Percentiles rank a stretch among this genome's conserved stretches.
Evolutionary conservation across 108 stramenopile genomes (phyloP).

Genomic region (Aurantiochytrium sp.): DNA sequence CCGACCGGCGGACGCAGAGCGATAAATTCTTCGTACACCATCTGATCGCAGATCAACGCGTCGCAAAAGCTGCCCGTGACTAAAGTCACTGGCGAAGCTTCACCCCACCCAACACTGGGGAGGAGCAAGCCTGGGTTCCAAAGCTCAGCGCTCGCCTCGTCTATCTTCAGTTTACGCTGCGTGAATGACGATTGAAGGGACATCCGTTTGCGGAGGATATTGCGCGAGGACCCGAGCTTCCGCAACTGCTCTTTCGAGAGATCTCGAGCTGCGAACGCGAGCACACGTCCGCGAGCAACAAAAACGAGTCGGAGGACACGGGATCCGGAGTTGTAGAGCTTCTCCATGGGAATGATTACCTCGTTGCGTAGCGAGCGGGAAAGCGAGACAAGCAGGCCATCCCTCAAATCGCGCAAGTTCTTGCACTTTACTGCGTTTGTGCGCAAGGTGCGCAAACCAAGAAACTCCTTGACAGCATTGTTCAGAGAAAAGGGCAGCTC

Average conservation of each 20-base stretch:
- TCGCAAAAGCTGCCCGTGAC: neutral
- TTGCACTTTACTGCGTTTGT: neutral
- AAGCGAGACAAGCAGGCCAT: neutral
- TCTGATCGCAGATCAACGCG: neutral
- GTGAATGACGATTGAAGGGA: neutral
- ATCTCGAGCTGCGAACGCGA: neutral
- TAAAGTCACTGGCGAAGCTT: neutral
- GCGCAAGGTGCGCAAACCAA: neutral
- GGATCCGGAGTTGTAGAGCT: neutral
- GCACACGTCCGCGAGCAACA: neutral
- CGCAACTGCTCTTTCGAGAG: neutral
- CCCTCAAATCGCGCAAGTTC: neutral
- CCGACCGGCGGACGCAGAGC: neutral
- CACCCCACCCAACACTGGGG: neutral
- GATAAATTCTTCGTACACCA: neutral
- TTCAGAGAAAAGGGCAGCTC: neutral
- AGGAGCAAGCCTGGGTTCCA: neutral
- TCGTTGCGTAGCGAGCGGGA: neutral
- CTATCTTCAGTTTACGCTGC: neutral
- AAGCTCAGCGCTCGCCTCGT: neutral
- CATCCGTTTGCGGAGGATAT: neutral
- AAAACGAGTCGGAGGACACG: neutral
- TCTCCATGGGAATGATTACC: neutral
- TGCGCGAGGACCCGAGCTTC: neutral
- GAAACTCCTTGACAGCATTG: neutral